A percentile compares a stretch with the other conserved stretches of the same genome.
Conservation (phyloP, 768 basidiomycete species). For the Tephrocybe sp. region DNA sequence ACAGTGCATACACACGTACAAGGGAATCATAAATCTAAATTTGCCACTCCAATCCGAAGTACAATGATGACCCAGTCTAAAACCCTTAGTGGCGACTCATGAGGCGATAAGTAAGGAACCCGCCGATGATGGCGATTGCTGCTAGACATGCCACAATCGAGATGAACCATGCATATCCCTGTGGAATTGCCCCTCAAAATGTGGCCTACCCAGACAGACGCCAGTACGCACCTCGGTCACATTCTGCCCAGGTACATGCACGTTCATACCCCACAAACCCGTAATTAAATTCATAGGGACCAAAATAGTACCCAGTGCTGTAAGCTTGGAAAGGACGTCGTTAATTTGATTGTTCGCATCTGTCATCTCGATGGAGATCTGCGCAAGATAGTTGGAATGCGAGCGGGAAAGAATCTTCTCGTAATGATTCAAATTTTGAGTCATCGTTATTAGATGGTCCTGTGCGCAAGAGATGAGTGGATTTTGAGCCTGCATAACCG, state of each 20-base stretch:
- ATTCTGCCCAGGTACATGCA: conserved; percentile 89
- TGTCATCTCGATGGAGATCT: conserved; percentile 99
- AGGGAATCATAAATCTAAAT: too few relatives aligned
- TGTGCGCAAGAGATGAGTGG: conserved; percentile 10
- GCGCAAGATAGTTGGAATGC: conserved; percentile 98
- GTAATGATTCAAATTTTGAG: conserved; percentile 99
- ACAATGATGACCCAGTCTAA: too few relatives aligned
- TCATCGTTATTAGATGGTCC: conserved; percentile 99
- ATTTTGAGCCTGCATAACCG: not conserved
- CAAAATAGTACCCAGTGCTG: conserved; percentile 95
- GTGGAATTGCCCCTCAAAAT: conserved; percentile 15
- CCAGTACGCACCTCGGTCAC: conserved; percentile 37
- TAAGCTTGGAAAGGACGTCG: conserved; percentile 95
- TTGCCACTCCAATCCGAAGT: too few relatives aligned
- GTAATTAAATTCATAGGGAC: conserved; percentile 98
- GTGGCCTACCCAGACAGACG: conserved; percentile 8
- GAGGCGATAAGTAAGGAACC: conserved; percentile 76
- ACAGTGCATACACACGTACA: not conserved
- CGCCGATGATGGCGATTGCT: conserved; percentile 80
- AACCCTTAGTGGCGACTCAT: conserved; percentile 58
- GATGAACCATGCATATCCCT: conserved; percentile 80
- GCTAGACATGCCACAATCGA: conserved; percentile 81
- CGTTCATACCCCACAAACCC: conserved; percentile 99
- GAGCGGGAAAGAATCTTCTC: conserved; percentile 99
- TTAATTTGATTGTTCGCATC: conserved; percentile 99